Conservation (phyloP, 768 basidiomycete species). For the Macrolepiota albuminosa region DNA sequence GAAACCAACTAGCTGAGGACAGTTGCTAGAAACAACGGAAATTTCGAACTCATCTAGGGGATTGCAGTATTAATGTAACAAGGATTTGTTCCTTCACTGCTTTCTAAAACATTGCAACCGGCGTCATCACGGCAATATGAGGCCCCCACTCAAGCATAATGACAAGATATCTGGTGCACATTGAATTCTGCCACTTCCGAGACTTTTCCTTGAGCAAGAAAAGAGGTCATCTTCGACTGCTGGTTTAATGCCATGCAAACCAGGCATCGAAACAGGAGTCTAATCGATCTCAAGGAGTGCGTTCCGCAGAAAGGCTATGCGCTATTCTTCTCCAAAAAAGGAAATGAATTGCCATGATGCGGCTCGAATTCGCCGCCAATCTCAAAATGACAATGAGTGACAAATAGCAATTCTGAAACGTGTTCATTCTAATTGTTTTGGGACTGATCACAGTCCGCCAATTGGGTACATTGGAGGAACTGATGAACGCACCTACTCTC, state of each 20-base stretch:
- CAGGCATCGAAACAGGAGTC: constrained; percentile 95
- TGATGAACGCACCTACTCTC: background rate
- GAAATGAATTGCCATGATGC: background rate
- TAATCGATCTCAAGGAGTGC: constrained; percentile 86
- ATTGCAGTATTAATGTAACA: constrained; percentile 64
- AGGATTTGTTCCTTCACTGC: constrained; percentile 78
- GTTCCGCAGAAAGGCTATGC: constrained; percentile 73
- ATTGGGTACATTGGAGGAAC: too few species aligned
- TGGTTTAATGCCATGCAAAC: constrained; percentile 92
- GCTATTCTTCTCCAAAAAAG: constrained; percentile 43
- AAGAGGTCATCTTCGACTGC: constrained; percentile 42
- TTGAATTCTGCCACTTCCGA: constrained; percentile 85
- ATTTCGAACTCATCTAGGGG: background rate
- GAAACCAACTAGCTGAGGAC: background rate
- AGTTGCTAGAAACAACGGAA: background rate
- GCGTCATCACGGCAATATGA: background rate
- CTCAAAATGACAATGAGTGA: too few species aligned
- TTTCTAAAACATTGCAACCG: constrained; percentile 37
- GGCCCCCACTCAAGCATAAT: constrained; percentile 70
- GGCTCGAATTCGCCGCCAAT: too few species aligned
- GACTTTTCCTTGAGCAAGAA: constrained; percentile 44
- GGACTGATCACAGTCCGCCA: too few species aligned
- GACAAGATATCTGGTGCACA: constrained; percentile 77
- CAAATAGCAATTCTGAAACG: too few species aligned
- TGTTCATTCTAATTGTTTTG: too few species aligned